Conservation (phyloP, 1,139 yeast genomes). For the Arxiozyma slooffiae region DNA sequence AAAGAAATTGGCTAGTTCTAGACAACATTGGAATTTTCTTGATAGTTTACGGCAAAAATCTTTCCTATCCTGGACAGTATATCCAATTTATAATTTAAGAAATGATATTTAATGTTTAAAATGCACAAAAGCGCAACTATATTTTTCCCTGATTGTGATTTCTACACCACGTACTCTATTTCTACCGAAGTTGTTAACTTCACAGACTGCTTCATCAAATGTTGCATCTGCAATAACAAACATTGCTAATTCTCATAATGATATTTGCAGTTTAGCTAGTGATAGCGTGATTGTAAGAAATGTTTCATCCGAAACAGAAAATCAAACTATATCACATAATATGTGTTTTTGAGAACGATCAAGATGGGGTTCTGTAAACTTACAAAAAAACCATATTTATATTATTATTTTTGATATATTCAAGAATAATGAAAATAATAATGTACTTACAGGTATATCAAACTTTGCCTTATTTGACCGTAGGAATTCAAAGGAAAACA, state of each 20-base stretch:
- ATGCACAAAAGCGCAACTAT: slow-evolving; percentile 26
- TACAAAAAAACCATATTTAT: slow-evolving; percentile 3
- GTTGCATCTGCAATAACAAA: neutral
- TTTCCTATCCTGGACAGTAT: neutral
- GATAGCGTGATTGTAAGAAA: neutral
- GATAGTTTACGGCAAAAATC: slow-evolving; percentile 1
- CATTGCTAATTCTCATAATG: neutral
- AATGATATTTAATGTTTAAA: slow-evolving; percentile 30
- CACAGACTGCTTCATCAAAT: slow-evolving; percentile 1
- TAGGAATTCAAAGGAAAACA: slow-evolving; percentile 36
- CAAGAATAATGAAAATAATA: neutral
- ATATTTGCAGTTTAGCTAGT: neutral
- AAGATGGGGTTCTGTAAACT: slow-evolving; percentile 8
- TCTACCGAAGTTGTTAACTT: slow-evolving; percentile 10
- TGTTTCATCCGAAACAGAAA: slow-evolving; percentile 2
- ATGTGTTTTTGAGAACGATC: slow-evolving; percentile 8
- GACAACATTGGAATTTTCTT: slow-evolving; percentile 1
- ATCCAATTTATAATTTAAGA: slow-evolving; percentile 13
- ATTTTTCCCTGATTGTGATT: slow-evolving; percentile 22
- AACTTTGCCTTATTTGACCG: slow-evolving; percentile 65
- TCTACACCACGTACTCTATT: slow-evolving; percentile 28
- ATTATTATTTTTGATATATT: neutral
- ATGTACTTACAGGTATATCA: slow-evolving; percentile 9
- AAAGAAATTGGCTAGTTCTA: slow-evolving; percentile 31
- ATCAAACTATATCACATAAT: neutral